These are phyloP conservation scores for Podochytrium sp. DNA, from an alignment of 192 early-diverging fungal species.

Conservation along the genomic window DNA sequence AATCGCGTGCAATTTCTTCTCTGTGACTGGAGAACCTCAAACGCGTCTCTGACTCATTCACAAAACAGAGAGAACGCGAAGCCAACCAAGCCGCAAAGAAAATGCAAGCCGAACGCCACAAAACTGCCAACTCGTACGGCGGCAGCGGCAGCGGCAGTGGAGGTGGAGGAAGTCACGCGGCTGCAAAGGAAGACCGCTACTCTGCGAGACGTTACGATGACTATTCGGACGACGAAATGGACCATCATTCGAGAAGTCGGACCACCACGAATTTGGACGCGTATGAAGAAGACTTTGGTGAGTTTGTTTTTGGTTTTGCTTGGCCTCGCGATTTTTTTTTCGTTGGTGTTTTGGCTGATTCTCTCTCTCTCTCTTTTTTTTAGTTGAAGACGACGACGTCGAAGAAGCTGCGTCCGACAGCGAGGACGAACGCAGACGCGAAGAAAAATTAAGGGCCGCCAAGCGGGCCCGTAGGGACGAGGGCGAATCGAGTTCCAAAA, in stretches of 20 bases:
- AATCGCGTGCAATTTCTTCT: neutral
- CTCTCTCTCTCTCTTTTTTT: neutral
- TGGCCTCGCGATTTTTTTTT: neutral
- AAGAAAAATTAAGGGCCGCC: conserved; percentile 23
- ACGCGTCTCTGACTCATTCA: too few relatives aligned
- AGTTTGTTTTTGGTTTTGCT: neutral
- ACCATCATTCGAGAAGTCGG: conserved; percentile 14
- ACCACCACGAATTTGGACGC: conserved; percentile 23
- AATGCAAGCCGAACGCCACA: conserved; percentile 18
- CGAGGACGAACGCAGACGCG: conserved; percentile 30
- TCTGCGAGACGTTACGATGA: conserved; percentile 28
- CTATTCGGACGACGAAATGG: conserved; percentile 41
- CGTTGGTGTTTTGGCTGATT: neutral
- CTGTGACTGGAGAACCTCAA: too few relatives aligned
- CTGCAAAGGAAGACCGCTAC: neutral
- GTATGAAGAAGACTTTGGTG: conserved; percentile 49
- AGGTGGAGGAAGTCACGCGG: conserved; percentile 32
- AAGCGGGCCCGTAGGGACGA: conserved; percentile 5
- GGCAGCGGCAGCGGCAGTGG: conserved; percentile 47
- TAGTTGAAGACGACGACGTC: conserved; percentile 30
- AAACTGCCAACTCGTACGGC: conserved; percentile 14
- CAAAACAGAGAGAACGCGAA: conserved; percentile 61
- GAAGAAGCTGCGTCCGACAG: conserved; percentile 33
- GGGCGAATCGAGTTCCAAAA: neutral
- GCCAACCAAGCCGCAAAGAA: conserved; percentile 49